Evolutionary conservation across 768 basidiomycete species (phyloP), one percentile per base, ranked within the genome.

Genomic region (Tricholoma matsutake): DNA sequence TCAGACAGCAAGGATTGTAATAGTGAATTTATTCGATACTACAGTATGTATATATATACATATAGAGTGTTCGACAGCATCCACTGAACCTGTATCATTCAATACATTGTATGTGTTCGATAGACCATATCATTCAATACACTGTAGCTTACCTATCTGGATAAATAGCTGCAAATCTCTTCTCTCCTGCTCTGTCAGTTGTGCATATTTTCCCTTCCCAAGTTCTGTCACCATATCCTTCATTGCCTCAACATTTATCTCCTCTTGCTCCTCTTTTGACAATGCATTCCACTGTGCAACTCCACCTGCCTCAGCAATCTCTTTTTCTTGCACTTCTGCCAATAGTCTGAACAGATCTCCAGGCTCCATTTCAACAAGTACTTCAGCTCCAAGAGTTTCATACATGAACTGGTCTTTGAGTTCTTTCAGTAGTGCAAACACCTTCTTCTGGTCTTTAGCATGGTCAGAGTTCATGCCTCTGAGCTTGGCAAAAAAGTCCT

Each of bases 391-490:
- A 16, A 68, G 60, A 11, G 62, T 63, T 39, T 62, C 29, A 20
- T 61, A n/a, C 14, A 39, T 52, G 11, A 60, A 57, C 0, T 62
- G 57, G 18, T 59, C 22, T 59, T 72, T 71, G 45, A 43, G 57
- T 9, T 61, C 64, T n/a, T 67, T 28, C 32, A 70, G 34, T 10
- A 63, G 32, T 1, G 41, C 34, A 8, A 62, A 65, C 1, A 58
- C 60, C 5, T 57, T 57, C 57, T 72, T 72, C 58, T 72, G 65
- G 1, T 37, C 49, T 3, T 43, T 51, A 7, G 71, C 71, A 49
- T 73, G 72, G 49, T 73, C 72, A 1, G 67, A 63, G 53, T 63
- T 62, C 67, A 72, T 71, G 16, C 68, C 69, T 39, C 60, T 61
- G 16, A 69, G 60, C 32, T n/a, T 43, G 49, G 28, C 58, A 55